Percentiles rank a stretch among this genome's conserved stretches.
These are phyloP conservation scores for Fraxinus albicans DNA, from an alignment of 305 asterid genomes.

Conservation along the genomic window DNA sequence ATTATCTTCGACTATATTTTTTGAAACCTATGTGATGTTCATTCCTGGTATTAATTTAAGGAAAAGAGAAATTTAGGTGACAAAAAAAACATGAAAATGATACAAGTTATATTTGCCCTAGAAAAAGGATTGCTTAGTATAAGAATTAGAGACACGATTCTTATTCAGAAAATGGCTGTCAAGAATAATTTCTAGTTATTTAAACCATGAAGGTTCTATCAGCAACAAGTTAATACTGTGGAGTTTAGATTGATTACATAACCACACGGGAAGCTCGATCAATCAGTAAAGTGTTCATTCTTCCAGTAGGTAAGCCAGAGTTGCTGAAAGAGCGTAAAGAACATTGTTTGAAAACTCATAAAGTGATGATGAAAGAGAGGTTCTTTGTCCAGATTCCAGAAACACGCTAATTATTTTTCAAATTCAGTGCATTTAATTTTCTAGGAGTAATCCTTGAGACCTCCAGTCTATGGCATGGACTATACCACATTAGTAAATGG, in stretches of 20 bases:
- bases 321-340: not conserved
- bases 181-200: not conserved
- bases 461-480: not conserved
- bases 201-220: not conserved
- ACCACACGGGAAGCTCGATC: not conserved
- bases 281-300: not conserved
- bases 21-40: not conserved
- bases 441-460: not conserved
- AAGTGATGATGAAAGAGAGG: not conserved
- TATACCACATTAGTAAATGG: not conserved
- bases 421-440: not conserved
- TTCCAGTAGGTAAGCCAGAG: not conserved
- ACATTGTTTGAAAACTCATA: not conserved
- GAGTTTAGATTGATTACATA: not conserved
- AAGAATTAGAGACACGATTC: not conserved
- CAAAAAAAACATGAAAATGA: not conserved
- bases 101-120: not conserved
- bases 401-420: not conserved
- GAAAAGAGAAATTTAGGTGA: not conserved
- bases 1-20: conserved; percentile 8
- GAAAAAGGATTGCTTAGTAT: not conserved
- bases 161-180: not conserved
- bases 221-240: not conserved
- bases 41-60: not conserved
- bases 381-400: not conserved